Conservation (phyloP, 2,329 filamentous ascomycete genomes). For the Hypomyces perniciosus region DNA sequence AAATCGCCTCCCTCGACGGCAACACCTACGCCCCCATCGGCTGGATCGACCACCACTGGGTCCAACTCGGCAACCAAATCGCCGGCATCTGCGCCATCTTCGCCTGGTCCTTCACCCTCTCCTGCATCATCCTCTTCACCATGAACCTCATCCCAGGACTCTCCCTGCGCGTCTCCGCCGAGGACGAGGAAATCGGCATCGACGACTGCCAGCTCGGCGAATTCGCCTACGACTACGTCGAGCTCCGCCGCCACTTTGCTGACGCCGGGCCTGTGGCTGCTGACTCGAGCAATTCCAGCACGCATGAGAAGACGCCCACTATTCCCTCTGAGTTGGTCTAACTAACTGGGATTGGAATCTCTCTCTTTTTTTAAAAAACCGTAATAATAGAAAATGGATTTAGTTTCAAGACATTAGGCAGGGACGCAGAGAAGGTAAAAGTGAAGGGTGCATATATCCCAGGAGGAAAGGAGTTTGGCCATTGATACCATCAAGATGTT, state of each 20-base stretch:
- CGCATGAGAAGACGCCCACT: conserved; percentile 24
- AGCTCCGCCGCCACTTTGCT: conserved; percentile 59
- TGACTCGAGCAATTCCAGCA: conserved; percentile 21
- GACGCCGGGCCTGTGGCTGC: conserved; percentile 23
- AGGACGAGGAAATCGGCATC: conserved; percentile 63
- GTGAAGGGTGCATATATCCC: no score
- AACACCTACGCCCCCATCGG: conserved; percentile 53
- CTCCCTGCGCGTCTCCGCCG: conserved; percentile 59
- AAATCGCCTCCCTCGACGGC: conserved; percentile 70
- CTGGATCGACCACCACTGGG: conserved; percentile 65
- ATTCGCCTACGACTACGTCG: conserved; percentile 79
- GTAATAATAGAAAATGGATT: background rate
- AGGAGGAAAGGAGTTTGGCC: no score
- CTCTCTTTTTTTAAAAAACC: background rate
- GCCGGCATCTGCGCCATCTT: conserved; percentile 61
- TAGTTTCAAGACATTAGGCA: no score
- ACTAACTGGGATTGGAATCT: background rate
- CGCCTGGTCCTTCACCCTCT: conserved; percentile 61
- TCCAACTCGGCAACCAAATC: conserved; percentile 66
- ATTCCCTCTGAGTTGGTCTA: background rate
- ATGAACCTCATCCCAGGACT: conserved; percentile 67
- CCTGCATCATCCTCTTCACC: conserved; percentile 62
- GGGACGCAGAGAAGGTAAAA: no score
- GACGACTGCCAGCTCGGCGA: conserved; percentile 76
- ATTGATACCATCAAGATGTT: no score